Conservation (phyloP, 2,329 filamentous ascomycete species). For the Lojkania enalia region DNA sequence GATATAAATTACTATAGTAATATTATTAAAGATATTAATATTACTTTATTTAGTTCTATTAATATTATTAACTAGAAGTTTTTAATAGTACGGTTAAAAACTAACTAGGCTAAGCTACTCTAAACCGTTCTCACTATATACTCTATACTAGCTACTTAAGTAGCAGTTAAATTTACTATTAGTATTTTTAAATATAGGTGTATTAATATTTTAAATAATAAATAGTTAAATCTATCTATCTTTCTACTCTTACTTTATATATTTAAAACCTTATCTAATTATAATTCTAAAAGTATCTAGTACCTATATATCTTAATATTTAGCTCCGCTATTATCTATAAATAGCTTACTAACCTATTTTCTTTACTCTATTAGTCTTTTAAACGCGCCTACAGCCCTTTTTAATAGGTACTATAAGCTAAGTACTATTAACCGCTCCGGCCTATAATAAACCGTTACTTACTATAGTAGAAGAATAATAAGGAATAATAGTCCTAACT, state of each 20-base stretch:
- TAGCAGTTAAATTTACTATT: slow-evolving; percentile 4
- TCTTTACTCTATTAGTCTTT: slow-evolving; percentile 4
- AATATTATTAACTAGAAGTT: too few species aligned
- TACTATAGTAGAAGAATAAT: too few species aligned
- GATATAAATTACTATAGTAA: too few species aligned
- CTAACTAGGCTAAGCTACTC: slow-evolving; percentile 6
- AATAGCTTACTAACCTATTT: slow-evolving; percentile 3
- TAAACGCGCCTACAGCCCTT: slow-evolving; percentile 4
- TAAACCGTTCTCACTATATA: slow-evolving; percentile 5
- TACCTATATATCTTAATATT: slow-evolving; percentile 5
- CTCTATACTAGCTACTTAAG: slow-evolving; percentile 1
- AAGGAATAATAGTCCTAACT: too few species aligned
- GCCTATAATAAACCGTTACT: slow-evolving; percentile 12
- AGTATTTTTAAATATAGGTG: slow-evolving; percentile 4
- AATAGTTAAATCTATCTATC: slow-evolving; percentile 7
- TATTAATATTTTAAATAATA: slow-evolving; percentile 9
- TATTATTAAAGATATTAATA: too few species aligned
- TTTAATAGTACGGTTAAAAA: slow-evolving; percentile 1
- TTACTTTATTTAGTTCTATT: too few species aligned
- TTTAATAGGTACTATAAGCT: slow-evolving; percentile 3
- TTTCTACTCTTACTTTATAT: slow-evolving; percentile 10
- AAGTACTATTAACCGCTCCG: too few species aligned
- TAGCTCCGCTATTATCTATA: slow-evolving; percentile 5
- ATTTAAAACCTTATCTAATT: slow-evolving; percentile 8
- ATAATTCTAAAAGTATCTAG: slow-evolving; percentile 9